Evolutionary conservation across 495 filamentous ascomycete species (phyloP).

Genomic region (Massariosphaeria phaeospora): DNA sequence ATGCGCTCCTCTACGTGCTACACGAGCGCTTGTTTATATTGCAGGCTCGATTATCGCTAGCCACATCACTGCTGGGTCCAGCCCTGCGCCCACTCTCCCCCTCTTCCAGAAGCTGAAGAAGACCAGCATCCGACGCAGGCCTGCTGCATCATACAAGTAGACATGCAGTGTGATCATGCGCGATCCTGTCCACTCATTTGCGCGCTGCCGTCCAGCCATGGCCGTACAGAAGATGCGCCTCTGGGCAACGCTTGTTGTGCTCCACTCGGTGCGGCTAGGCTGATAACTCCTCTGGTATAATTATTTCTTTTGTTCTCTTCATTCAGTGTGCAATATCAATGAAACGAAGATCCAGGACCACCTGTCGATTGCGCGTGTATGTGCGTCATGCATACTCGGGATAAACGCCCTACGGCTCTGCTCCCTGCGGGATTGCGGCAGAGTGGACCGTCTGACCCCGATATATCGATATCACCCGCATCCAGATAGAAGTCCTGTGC

Average conservation of each 20-base stretch:
- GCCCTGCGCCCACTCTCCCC: constrained; percentile 4
- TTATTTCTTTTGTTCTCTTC: not conserved
- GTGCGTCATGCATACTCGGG: constrained; percentile 2
- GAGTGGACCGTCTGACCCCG: constrained; percentile 19
- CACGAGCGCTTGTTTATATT: constrained; percentile 22
- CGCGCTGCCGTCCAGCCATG: not conserved
- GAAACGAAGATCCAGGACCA: not conserved
- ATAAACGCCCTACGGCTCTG: constrained; percentile 1
- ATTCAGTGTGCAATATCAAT: not conserved
- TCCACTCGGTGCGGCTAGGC: constrained; percentile 11
- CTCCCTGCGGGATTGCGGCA: constrained; percentile 16
- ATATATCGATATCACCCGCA: constrained; percentile 6
- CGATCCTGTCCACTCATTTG: constrained; percentile 13
- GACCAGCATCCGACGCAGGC: not conserved
- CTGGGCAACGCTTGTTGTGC: constrained; percentile 8
- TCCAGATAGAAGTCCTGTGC: not conserved
- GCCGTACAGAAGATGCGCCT: not conserved
- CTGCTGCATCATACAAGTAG: not conserved
- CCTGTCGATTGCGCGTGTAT: constrained; percentile 15
- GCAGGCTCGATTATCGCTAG: constrained; percentile 13
- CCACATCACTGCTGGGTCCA: constrained; percentile 14
- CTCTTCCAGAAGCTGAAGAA: constrained; percentile 22
- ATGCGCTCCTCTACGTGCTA: constrained; percentile 27
- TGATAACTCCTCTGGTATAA: not conserved
- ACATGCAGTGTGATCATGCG: constrained; percentile 19